Base-by-base conservation (phyloP, 2,329 filamentous ascomycete species). In the Paracoccidioides lutzii region DNA sequence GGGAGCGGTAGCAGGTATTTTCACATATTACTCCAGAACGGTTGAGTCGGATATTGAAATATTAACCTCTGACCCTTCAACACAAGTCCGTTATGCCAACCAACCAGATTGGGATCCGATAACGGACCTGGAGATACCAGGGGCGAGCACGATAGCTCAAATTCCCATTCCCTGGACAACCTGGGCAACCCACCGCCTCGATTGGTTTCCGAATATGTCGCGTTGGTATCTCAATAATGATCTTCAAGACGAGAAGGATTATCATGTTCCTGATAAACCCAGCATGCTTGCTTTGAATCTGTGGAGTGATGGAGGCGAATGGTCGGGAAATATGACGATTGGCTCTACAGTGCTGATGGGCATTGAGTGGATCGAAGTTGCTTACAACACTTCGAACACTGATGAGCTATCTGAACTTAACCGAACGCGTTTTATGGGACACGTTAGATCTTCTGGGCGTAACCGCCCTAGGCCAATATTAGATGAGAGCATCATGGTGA, bases 21-120 rank as follows among this genome's bases (percentile, higher is more conserved):
- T 79, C 67, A 78, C 75, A 10, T 79, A 76, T 58, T 69, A 66
- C 57, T 69, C 75, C 43, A 67, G 72, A 51, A 66, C 60, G 35
- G 75, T 75, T 60, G 77, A 80, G 61, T 75, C 73, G 0, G 77
- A 80, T 59, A 75, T 80, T 58, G 77, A 80, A 64, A 76, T 80
- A 57, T 65, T 79, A 9, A 79, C 77, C 1, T 64, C 68, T 4
- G 76, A 78, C 54, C 69, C 73, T 1, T 66, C 63, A 0, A 65
- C 69, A 55, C 70, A 67, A 3, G 70, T 77, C 4, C 73, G 71
- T 38, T 73, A 71, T 50, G 66, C 70, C 14, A 74, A 73, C 54
- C 73, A 74, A 56, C 71, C 72, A 2, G 71, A 72, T 56, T 73
- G 72, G 55, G 67, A 73, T 55, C 63, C 67, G 2, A 41, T 61